Base-by-base conservation (phyloP, 345 rosid species). In the Alliaria petiolata region DNA sequence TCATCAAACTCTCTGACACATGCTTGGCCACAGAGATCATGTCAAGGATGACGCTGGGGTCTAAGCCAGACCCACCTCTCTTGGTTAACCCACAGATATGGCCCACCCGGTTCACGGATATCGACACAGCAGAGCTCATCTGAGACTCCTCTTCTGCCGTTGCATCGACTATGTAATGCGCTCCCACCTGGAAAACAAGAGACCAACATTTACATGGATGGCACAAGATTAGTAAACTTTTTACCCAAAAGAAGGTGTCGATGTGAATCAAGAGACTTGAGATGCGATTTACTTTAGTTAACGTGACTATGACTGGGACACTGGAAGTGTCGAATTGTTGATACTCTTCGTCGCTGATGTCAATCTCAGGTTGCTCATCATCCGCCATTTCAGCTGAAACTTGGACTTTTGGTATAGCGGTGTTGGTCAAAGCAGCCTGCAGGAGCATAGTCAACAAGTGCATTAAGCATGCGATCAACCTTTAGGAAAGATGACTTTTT, bases 351-450 rank as follows among this genome's bases (percentile, higher is more conserved):
- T 95, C 99, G 16, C 97, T 95, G 56, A 91, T 87, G 83, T 91
- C 91, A 64, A 95, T 83, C 80, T 95, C 87, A 4, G 93, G 99
- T 77, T 88, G 92, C 72, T 85, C 99, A 76, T 87, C 93, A 45
- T 77, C 76, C 1, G 84, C 69, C 7, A 81, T 69, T 64, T 77
- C 84, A 1, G 84, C 85, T 62, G 89, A 78, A 35, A 91, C 85
- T 13, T 84, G 61, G 16, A 91, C 93, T 72, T 79, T 87, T 68
- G 99, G 99, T 62, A 95, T 83, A 76, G 85, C 92, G 0, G 96
- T 88, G 84, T 89, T 91, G 83, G 90, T 86, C 77, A 95, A 79
- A 58, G 98, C 97, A 83, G 97, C 97, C 97, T 93, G 76, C 65
- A 65, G 49, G 69, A 60, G 80, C 44, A 63, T 26, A 19, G 58